Conservation (phyloP, 495 filamentous ascomycete species). For the Cudoniella acicularis region DNA sequence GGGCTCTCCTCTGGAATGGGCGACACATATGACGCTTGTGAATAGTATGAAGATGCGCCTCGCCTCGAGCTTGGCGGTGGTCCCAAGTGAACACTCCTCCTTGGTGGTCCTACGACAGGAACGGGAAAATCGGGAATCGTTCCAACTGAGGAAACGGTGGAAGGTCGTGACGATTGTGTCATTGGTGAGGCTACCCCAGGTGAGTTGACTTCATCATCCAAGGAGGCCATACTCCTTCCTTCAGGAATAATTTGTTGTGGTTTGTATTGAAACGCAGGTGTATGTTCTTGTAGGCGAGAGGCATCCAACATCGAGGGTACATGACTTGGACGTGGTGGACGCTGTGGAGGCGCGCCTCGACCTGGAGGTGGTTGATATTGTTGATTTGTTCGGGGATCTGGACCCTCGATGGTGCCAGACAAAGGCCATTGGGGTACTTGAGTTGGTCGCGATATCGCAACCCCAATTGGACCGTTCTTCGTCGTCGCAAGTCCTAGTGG, state of each 20-base stretch:
- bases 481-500: constrained; percentile 32
- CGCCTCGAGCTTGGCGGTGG: constrained; percentile 66
- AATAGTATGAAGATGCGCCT: constrained; percentile 71
- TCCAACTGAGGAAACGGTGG: constrained; percentile 52
- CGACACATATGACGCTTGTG: constrained; percentile 71
- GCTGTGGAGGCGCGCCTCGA: constrained; percentile 57
- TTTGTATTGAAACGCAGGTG: constrained; percentile 47
- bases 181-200: constrained; percentile 28
- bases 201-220: constrained; percentile 26
- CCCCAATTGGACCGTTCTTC: constrained; percentile 37
- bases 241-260: constrained; percentile 31
- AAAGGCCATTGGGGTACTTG: constrained; percentile 53
- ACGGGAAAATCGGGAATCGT: constrained; percentile 51
- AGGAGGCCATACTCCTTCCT: constrained; percentile 1
- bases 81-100: constrained; percentile 54
- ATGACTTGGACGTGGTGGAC: constrained; percentile 62
- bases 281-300: constrained; percentile 46
- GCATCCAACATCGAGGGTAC: constrained; percentile 51
- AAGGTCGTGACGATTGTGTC: constrained; percentile 43
- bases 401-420: constrained; percentile 41
- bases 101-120: constrained; percentile 41
- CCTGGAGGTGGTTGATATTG: constrained; percentile 44
- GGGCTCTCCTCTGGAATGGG: constrained; percentile 83
- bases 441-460: constrained; percentile 49
- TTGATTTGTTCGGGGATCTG: constrained; percentile 30